Base-by-base conservation (phyloP, 371 early-diverging fungal genomes). In the Coemansia sp. region DNA sequence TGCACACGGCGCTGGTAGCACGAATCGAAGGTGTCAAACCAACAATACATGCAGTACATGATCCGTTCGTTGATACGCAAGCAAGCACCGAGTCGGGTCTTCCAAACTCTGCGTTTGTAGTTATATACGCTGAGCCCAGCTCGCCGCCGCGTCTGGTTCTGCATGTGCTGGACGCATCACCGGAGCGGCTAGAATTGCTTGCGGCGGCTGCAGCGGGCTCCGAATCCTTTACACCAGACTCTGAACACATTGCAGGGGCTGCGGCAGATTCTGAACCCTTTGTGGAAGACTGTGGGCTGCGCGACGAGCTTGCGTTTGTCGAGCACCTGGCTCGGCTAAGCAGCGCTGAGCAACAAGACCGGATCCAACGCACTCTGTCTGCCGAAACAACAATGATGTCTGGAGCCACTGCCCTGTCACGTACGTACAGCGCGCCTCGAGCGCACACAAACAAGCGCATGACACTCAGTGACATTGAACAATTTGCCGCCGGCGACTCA, bases 391-490 rank as follows among this genome's bases (percentile, higher is more conserved):
- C 63, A 24, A 37, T 71, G 14, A 34, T 53, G 4, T 53, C 27
- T n/a, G 39, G 45, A 24, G 29, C 24, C 24, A 10, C 56, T 10
- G 6, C 16, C 24, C 31, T 34, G 3, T 31, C n/a, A 21, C 50
- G 45, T 10, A 18, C 24, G 3, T 22, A 24, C 13, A 31, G 45
- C 16, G 50, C 21, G 2, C 51, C 55, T 7, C 51, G 59, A 1
- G n/a, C 29, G 40, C 66, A 45, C n/a, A 53, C 56, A 34, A 61
- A 50, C 31, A 54, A 56, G 37, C 39, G 60, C 5, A 75, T 75
- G 61, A 71, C 76, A n/a, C 64, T 75, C 39, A 56, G 63, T 29
- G 76, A 75, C 40, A 64, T 75, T 21, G 76, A 75, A 61, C 57
- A 40, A 3, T 31, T 75, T 27, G 67, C 63, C 8, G 59, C 62